Base-by-base conservation (phyloP, 305 asterid genomes). In the Ruellia speciosa region DNA sequence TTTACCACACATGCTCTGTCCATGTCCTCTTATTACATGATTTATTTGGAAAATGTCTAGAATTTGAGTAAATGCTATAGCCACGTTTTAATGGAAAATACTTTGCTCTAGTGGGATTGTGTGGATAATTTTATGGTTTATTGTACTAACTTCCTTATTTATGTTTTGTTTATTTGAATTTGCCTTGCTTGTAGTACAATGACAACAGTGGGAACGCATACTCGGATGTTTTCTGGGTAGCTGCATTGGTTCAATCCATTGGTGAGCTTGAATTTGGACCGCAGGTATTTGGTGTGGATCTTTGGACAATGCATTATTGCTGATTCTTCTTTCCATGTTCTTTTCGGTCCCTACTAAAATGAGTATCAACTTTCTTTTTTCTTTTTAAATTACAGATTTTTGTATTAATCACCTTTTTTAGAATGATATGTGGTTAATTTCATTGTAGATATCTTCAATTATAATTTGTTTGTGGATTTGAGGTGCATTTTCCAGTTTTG, bases 261-360 rank as follows among this genome's bases (percentile, higher is more conserved):
- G 99, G 99, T 41, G 99, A 92, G 72, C 94, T 92, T 74, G 96
- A 86, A 79, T 92, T 86, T 67, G 92, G 94, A 59, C 95, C 77
- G 70, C 95, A 88, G 99, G 99, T 92, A 56, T 62, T 53, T 69
- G 49, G 31, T 62, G 59, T 62, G 35, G 56, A 51, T 33, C 49
- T 46, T 41, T 49, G 40, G 31, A 59, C 41, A 18, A 45, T 59
- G 46, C 41, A 41, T 8, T 61, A 14, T 14, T 15, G 52, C 20
- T 48, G 56, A n/a, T 43, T 43, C 49, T 0, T 43, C 11, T 43
- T 5, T 5, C 49, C 31, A 24, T 24, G 31, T 43, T 43, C 16
- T 12, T 11, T 41, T 43, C 2, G 9, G 41, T 43, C 16, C 49
- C 49, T 43, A 5, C 16, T n/a, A 11, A 43, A 5, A 24, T 24